Evolutionary conservation across 495 filamentous ascomycete genomes (phyloP), one percentile per base, ranked within the genome.

Genomic region (Aspergillus leporis): DNA sequence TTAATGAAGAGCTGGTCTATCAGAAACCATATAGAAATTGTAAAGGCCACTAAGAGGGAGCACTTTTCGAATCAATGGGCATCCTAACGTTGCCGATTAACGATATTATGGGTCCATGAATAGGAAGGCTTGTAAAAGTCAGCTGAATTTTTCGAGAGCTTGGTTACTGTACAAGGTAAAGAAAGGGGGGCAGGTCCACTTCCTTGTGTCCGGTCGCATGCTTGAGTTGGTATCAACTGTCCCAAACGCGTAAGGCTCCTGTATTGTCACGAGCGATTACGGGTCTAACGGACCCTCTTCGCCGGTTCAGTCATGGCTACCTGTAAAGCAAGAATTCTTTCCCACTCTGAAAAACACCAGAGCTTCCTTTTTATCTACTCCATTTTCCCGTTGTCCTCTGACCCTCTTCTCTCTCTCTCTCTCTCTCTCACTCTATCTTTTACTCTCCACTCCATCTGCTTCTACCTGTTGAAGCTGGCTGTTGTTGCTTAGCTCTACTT

Each of bases 341-440:
- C 75, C 64, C 73, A 74, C 70, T 72, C 68, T 51, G 48, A 71
- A 70, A 74, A 73, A 66, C 67, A 56, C 66, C 52, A 67, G 75
- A 71, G 69, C 74, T 74, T 74, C 70, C 70, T 74, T 78, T 74
- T 74, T 75, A 73, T 68, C 66, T 71, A 66, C 70, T 69, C 62
- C 50, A 52, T 72, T 71, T 67, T 73, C 66, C 64, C 61, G 66
- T 63, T 41, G 23, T 30, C 45, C 53, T 63, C 55, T 64, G 56
- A 54, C 19, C 34, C 38, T 49, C 63, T 61, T 55, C 59, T 54
- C 61, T 59, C 60, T 71, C 55, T 48, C 48, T 48, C 55, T 61
- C 63, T 69, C 59, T 61, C 53, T 59, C 59, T 68, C 58, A n/a
- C 52, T 53, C 51, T 54, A 54, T 67, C 13, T 38, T 38, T 69